A percentile compares a stretch with the other conserved stretches of the same genome.
phyloP scores from a whole-genome alignment of 2,329 filamentous ascomycete species.

The Colletotrichum sp. region DNA sequence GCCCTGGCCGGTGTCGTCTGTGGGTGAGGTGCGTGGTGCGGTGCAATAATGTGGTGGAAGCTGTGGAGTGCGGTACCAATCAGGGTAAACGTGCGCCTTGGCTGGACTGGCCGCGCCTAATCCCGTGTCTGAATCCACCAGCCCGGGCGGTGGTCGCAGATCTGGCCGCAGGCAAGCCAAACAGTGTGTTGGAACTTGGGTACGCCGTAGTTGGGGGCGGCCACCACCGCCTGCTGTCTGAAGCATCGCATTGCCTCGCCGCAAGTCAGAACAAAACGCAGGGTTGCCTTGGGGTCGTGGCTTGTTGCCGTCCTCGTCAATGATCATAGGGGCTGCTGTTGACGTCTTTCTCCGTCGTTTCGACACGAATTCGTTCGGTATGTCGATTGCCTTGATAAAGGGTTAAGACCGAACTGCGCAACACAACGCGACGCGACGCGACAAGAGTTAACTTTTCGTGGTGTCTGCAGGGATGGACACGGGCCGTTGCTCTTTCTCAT shows the following conservation, averaged over 20 bases:
- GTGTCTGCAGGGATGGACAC: not conserved
- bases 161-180: constrained; percentile 19
- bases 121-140: constrained; percentile 20
- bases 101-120: constrained; percentile 14
- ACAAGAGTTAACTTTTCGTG: not conserved
- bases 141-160: constrained; percentile 23
- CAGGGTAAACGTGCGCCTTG: constrained; percentile 22
- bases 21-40: constrained; percentile 5
- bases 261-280: not conserved
- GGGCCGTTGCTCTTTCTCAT: not conserved
- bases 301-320: not conserved
- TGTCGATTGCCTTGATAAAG: not conserved
- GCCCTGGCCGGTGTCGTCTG: constrained; percentile 17
- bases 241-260: not conserved
- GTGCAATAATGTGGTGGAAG: constrained; percentile 14
- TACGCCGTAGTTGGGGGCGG: not conserved
- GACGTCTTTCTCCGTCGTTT: not conserved
- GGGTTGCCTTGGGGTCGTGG: not conserved
- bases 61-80: constrained; percentile 11
- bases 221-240: not conserved
- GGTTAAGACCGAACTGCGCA: not conserved
- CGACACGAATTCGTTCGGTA: not conserved
- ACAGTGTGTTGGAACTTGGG: not conserved
- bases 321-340: not conserved
- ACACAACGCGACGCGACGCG: not conserved